Base-by-base conservation (phyloP, 2,329 filamentous ascomycete species). In the Huntiella decipiens region DNA sequence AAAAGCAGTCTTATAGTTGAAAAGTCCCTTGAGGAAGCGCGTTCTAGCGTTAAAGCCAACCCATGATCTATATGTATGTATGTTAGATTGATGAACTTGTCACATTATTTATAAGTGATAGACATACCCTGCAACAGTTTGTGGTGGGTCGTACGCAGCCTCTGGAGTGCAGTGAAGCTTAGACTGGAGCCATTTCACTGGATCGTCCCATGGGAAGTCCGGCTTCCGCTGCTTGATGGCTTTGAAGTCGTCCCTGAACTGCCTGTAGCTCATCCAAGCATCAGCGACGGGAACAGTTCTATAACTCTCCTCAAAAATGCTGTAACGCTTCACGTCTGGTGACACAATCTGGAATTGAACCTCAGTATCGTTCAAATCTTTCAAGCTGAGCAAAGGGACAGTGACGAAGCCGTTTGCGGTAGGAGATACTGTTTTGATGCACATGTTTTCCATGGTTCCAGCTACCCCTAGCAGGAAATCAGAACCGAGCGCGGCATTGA, bases 401-500 rank as follows among this genome's bases (percentile, higher is more conserved):
- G 64, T 54, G 38, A 59, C 52, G 36, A 45, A 45, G 11, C 44
- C 44, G 2, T 37, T 32, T 2, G 56, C 57, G 41, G 78, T 59
- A 33, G 68, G 70, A 12, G 2, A 19, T 12, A 43, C 38, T 60
- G 77, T 82, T 48, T 70, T 74, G 53, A 85, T 77, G 55, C 74
- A 82, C 77, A 86, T 83, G 52, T 70, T 70, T 1, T 68, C 55
- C 65, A 77, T 73, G 4, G 51, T 64, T 63, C 64, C 70, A 52
- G 63, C 72, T 52, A 65, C 64, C 17, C 63, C 59, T 10, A 85
- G 63, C 15, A 85, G 63, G 4, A 75, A 66, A 2, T 64, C 57
- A 7, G 79, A 77, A 11, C 66, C 63, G 4, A 85, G 63, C 50
- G 79, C 82, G n/a, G 80, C 71, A 56, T 85, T 86, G 65, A 82